Base-by-base conservation (phyloP, 352 stramenopile species). In the Globisporangium heterothallicum region DNA sequence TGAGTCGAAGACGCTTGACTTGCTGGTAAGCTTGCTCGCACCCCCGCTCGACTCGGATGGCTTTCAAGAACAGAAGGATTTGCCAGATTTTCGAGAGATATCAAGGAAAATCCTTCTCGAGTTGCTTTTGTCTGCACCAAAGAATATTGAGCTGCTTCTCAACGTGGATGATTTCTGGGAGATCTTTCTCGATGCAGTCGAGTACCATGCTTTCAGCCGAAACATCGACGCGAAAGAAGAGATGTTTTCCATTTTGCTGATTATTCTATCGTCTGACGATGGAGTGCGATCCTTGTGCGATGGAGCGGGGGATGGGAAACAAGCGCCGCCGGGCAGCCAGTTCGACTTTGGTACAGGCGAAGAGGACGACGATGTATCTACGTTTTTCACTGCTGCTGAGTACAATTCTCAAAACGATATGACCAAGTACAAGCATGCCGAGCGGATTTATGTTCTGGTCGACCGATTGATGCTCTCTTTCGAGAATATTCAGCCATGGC, bases 401-500 rank as follows among this genome's bases (percentile, higher is more conserved):
- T 81, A 77, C 35, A 32, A 59, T 22, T 80, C 66, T 16, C 68
- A 75, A 49, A 69, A 42, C 13, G 56, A 74, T 1, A 59, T 30
- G 6, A 48, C 24, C 16, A 72, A 68, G 26, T 63, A 56, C 24
- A 71, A 66, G 29, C 55, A 75, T 19, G 68, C 64, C 2, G 64
- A 77, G 47, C 66, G 74, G 6, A 69, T 91, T 5, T 88, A 75
- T 56, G 74, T 73, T 3, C 51, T 85, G 13, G 49, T 91, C 7
- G 78, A 88, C 51, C 64, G 70, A 49, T 66, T 89, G 21, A 82
- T 91, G 49, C 64, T 86, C 22, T 74, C 72, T 6, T 79, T 80
- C 26, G 76, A 88, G 45, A 80, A 82, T 16, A 84, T 86, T n/a
- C 80, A 88, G 56, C 72, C 76, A 19, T 88, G 76, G 76, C 74